Evolutionary conservation across 163 green algal genomes (phyloP), one percentile per base, ranked within the genome.

Genomic region (Scenedesmus sp.): DNA sequence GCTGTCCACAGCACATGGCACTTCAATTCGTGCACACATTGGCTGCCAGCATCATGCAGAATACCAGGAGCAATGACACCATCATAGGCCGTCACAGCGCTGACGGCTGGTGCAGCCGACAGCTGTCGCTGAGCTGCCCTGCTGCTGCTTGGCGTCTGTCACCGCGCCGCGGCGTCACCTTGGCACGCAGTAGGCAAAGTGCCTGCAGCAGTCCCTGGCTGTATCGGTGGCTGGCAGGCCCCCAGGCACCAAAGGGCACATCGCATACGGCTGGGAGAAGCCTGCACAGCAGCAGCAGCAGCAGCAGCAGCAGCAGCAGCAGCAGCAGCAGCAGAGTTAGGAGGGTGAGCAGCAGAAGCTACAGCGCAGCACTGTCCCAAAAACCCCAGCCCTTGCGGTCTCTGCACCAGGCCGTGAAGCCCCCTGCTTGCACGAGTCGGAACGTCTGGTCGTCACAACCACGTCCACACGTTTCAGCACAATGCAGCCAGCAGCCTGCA

Each of bases 121-220:
- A 20, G 49, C 49, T 56, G 15, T 56, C 49, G 49, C 12, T 13
- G 49, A 12, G 49, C 49, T 56, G 49, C 15, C 12, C 49, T 56
- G 49, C 49, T 56, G 49, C 49, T 13, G 15, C 15, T 13, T 20
- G 49, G 10, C 12, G 49, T 12, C 6, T 18, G 9, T 16, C 65
- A 37, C 30, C 30, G n/a, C n/a, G n/a, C n/a, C n/a, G n/a, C n/a
- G n/a, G 12, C 15, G 83, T 72, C 30, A 88, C 85, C 85, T 83
- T 16, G 85, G 85, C 44, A 90, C 85, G 22, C 46, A 70, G 72
- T 76, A 90, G 0, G 85, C 85, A 76, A 90, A 85, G 85, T 90
- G 85, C n/a, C 85, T 70, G 72, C 85, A 90, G 85, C 85, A 90
- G 35, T 76, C 68, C 20, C 85, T 40, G 4, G 70, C 85, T 43